Evolutionary conservation across 2,329 filamentous ascomycete species (phyloP), one percentile per base, ranked within the genome.

Genomic region (Diplodia intermedia): DNA sequence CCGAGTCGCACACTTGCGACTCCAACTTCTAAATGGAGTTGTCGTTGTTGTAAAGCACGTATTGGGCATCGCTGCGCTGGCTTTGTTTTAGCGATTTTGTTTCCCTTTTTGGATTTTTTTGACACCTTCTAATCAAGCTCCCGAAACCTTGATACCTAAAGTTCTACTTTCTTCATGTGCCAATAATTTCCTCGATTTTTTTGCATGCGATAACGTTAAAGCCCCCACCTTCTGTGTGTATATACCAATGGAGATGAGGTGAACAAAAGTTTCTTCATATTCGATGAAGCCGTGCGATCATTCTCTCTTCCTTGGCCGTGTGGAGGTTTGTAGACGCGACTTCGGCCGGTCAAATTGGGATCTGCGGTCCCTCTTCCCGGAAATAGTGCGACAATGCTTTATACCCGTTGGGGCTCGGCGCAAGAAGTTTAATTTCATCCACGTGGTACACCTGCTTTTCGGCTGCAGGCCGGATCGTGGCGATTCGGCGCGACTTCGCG

Each of bases 21-120:
- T 70, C 73, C 63, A 80, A 80, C 74, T 79, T 80, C 67, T 72
- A 52, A 33, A 26, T 26, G 23, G 23, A 26, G 23, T 26, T 26
- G 23, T 26, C 23, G 56, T 26, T 14, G 20, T 7, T 8, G 43
- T 18, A 3, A 20, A n/a, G 9, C 18, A 47, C 6, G n/a, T n/a
- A 29, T 47, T 5, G n/a, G 18, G 43, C 47, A n/a, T 26, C 18
- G 60, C 43, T 38, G 20, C 33, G 55, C 14, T 20, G 12, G 14
- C 18, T 49, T 33, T 52, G 29, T 31, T 63, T 26, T 49, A 31
- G 31, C 60, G 29, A n/a, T 38, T 63, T 26, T 18, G 47, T 40
- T 26, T 62, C 23, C n/a, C 15, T 56, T 50, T 53, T 53, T n/a
- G 4, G 18, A 9, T 47, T 47, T 47, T 12, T 36, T 11, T 11